Evolutionary conservation across 192 early-diverging fungal species (phyloP).

Genomic region (Spizellomyces punctatus): DNA sequence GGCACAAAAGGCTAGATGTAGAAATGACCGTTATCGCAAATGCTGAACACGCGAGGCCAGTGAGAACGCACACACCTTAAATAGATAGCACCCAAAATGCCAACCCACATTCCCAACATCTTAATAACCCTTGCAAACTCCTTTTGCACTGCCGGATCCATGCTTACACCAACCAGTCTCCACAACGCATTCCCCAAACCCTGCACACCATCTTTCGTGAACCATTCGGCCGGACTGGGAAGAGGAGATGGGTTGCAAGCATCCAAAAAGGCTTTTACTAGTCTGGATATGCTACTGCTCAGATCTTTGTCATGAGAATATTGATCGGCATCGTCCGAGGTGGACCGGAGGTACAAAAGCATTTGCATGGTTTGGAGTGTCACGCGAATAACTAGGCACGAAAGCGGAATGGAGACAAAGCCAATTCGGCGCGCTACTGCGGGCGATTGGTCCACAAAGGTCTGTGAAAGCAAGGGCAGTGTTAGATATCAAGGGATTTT

Average conservation of each 20-base stretch:
- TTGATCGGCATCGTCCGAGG: not conserved
- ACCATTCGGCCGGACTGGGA: not conserved
- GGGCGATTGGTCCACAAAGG: constrained; percentile 71
- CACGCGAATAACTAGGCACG: constrained; percentile 70
- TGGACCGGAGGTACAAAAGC: constrained; percentile 35
- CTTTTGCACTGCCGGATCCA: constrained; percentile 2
- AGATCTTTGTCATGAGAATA: not conserved
- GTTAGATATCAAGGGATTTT: not conserved
- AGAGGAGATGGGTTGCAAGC: not conserved
- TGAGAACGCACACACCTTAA: constrained; percentile 4
- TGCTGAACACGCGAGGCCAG: not conserved
- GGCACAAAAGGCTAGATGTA: constrained; percentile 48
- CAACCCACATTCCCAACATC: not conserved
- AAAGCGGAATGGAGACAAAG: constrained; percentile 76
- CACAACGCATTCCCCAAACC: not conserved
- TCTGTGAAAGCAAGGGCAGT: constrained; percentile 31
- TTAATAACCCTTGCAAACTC: constrained; percentile 4
- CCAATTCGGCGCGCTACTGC: constrained; percentile 79
- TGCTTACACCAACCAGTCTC: not conserved
- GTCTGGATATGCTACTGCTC: not conserved
- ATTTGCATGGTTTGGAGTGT: constrained; percentile 54
- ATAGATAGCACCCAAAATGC: not conserved
- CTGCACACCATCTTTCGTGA: not conserved
- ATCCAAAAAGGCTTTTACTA: not conserved
- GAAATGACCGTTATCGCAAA: no score